A percentile compares a stretch with the other conserved stretches of the same genome.
Conservation (phyloP, 768 basidiomycete genomes). For the Boletus vinaceobasis region DNA sequence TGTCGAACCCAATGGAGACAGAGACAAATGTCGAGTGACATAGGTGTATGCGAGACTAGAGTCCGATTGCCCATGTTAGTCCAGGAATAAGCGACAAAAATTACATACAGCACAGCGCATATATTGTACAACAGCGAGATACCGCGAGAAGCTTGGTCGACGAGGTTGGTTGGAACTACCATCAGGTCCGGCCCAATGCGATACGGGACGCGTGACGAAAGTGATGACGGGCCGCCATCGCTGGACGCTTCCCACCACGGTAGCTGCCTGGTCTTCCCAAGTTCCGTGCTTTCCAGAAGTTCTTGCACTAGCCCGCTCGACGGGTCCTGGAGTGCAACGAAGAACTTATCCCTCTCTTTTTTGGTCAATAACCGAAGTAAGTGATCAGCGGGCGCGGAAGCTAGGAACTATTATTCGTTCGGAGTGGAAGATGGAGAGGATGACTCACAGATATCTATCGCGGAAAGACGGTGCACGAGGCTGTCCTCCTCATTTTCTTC, state of each 20-base stretch:
- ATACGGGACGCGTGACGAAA: conserved; percentile 18
- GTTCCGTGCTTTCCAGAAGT: conserved; percentile 55
- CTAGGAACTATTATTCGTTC: conserved; percentile 32
- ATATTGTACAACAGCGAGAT: conserved; percentile 65
- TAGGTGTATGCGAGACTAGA: conserved; percentile 68
- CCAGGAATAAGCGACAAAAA: background rate
- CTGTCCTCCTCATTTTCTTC: conserved; percentile 42
- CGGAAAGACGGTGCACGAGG: conserved; percentile 49
- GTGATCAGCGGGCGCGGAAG: conserved; percentile 49
- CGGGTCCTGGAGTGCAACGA: conserved; percentile 57
- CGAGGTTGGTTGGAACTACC: conserved; percentile 42
- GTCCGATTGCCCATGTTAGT: background rate
- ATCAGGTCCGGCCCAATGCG: conserved; percentile 45
- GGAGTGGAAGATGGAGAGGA: background rate
- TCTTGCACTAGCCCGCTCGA: conserved; percentile 56
- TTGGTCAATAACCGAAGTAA: conserved; percentile 61
- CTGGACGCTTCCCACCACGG: conserved; percentile 71
- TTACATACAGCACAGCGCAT: conserved; percentile 60
- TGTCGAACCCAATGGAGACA: conserved; percentile 52
- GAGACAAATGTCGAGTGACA: conserved; percentile 56
- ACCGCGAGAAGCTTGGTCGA: conserved; percentile 36
- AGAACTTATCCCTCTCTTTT: conserved; percentile 60
- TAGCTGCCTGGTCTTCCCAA: conserved; percentile 44
- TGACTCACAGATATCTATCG: conserved; percentile 59
- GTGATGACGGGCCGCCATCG: background rate